A percentile compares a stretch with the other conserved stretches of the same genome.
Conservation (phyloP, 2,329 filamentous ascomycete species). For the Escovopsis sp. region DNA sequence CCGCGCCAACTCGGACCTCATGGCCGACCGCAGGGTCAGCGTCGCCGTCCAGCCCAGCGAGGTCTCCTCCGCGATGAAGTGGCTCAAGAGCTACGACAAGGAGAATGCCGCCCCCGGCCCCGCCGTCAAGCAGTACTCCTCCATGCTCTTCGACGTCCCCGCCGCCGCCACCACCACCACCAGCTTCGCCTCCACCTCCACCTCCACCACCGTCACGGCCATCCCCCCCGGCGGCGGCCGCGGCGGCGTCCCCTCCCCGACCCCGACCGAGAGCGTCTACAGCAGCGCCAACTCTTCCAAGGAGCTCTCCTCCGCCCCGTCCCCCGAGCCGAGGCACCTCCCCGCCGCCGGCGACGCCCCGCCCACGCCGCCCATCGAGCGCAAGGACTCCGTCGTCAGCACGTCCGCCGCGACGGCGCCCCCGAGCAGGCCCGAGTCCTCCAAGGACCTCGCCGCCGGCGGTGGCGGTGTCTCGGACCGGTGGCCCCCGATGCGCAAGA, state of each 20-base stretch:
- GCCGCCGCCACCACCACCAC: constrained; percentile 53
- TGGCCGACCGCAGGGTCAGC: constrained; percentile 68
- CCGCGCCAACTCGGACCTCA: constrained; percentile 37
- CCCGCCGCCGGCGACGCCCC: constrained; percentile 1
- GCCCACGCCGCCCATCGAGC: constrained; percentile 30
- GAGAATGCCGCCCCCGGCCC: constrained; percentile 11
- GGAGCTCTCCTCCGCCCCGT: constrained; percentile 25
- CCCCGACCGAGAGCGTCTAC: constrained; percentile 6
- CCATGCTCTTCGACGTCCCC: no score
- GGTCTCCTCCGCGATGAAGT: constrained; percentile 88
- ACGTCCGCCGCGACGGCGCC: constrained; percentile 11
- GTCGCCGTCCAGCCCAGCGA: constrained; percentile 78
- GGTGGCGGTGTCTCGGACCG: constrained; percentile 45
- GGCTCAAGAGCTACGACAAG: constrained; percentile 91
- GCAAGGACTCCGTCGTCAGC: constrained; percentile 32
- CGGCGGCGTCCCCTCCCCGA: neutral
- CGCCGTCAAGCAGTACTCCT: constrained; percentile 57
- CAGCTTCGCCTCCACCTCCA: constrained; percentile 58
- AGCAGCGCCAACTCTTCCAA: constrained; percentile 19
- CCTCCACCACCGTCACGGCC: constrained; percentile 20
- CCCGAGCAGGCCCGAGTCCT: constrained; percentile 79
- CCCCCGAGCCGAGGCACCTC: constrained; percentile 4
- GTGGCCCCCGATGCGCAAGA: constrained; percentile 93
- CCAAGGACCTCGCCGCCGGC: constrained; percentile 24
- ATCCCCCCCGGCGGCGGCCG: constrained; percentile 19